phyloP scores from a whole-genome alignment of 352 stramenopile genomes.

The Phytophthora pisi region DNA sequence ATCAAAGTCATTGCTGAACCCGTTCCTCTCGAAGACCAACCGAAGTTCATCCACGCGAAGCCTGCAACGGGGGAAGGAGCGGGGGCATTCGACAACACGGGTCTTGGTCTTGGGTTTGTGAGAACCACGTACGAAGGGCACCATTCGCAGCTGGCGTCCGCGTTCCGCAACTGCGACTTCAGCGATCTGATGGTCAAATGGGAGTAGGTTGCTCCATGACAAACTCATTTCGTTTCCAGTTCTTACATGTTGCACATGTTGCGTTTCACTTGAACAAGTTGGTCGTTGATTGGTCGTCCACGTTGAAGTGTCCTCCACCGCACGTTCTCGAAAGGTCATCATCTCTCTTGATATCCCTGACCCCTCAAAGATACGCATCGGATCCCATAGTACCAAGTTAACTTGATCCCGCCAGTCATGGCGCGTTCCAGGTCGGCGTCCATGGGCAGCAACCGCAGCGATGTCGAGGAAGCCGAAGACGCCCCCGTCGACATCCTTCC shows the following conservation, averaged over 20 bases:
- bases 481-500: conserved; percentile 64
- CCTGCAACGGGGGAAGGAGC: neutral
- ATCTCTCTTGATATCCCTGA: conserved; percentile 14
- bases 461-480: conserved; percentile 24
- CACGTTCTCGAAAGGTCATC: conserved; percentile 15
- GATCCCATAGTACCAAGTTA: conserved; percentile 1
- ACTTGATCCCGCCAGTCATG: neutral
- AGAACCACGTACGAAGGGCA: conserved; percentile 7
- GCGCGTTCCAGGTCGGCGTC: conserved; percentile 4
- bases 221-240: too few species aligned
- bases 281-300: neutral
- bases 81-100: neutral
- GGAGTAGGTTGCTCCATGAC: neutral
- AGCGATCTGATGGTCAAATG: conserved; percentile 8
- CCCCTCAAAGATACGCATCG: conserved; percentile 22
- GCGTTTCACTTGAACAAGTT: neutral
- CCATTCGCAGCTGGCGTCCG: neutral
- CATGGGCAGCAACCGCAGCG: conserved; percentile 7
- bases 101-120: conserved; percentile 4
- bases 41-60: neutral
- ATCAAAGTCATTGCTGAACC: neutral
- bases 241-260: too few species aligned
- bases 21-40: neutral
- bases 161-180: conserved; percentile 25
- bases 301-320: conserved; percentile 9